A percentile compares a stretch with the other conserved stretches of the same genome.
Conservation (phyloP, 2,329 filamentous ascomycete species). For the Fusarium nodosum region DNA sequence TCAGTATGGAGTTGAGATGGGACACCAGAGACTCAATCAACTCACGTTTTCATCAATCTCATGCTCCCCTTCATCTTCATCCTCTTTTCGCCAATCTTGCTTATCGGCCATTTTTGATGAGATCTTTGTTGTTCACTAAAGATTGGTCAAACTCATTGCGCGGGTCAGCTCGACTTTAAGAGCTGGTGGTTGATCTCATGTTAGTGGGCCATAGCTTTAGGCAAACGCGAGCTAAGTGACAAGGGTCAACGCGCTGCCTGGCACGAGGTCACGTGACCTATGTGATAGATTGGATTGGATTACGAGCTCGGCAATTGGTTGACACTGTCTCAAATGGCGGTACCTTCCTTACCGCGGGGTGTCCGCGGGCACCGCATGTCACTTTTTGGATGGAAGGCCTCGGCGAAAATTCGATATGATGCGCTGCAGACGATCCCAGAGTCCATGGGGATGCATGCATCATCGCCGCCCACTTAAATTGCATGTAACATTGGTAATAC, state of each 20-base stretch:
- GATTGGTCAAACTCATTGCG: slow-evolving; percentile 30
- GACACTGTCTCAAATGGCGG: slow-evolving; percentile 1
- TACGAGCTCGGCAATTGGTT: slow-evolving; percentile 50
- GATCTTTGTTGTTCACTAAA: slow-evolving; percentile 22
- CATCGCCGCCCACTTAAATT: slow-evolving; percentile 45
- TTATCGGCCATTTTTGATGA: slow-evolving; percentile 54
- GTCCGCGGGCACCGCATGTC: neutral
- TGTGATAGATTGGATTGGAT: slow-evolving; percentile 25
- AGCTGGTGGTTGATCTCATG: slow-evolving; percentile 43
- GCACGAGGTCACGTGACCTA: slow-evolving; percentile 53
- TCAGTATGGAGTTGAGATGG: slow-evolving; percentile 25
- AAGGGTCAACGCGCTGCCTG: slow-evolving; percentile 41
- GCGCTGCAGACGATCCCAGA: slow-evolving; percentile 44
- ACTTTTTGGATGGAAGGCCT: slow-evolving; percentile 15
- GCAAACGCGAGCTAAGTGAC: slow-evolving; percentile 52
- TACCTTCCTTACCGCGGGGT: slow-evolving; percentile 19
- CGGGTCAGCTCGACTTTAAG: slow-evolving; percentile 43
- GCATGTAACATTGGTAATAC: slow-evolving; percentile 32
- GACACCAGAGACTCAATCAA: slow-evolving; percentile 17
- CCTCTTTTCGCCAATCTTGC: slow-evolving; percentile 63
- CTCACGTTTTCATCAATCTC: slow-evolving; percentile 73
- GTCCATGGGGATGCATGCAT: slow-evolving; percentile 46
- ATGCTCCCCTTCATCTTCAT: slow-evolving; percentile 75
- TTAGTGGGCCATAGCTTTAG: slow-evolving; percentile 48
- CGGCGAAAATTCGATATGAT: slow-evolving; percentile 43